Conservation (phyloP, 495 filamentous ascomycete species). For the Penicillium turbatum region DNA sequence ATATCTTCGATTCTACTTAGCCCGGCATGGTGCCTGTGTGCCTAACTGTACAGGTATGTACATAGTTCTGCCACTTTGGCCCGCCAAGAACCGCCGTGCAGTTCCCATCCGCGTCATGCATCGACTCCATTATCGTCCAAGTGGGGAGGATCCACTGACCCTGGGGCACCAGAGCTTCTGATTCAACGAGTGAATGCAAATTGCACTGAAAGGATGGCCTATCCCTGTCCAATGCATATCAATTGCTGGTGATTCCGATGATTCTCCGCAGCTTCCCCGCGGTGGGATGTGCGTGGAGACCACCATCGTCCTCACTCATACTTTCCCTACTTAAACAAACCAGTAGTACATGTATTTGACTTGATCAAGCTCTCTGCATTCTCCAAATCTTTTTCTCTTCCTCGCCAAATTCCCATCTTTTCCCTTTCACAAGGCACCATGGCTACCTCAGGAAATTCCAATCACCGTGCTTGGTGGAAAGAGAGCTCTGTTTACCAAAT, state of each 20-base stretch:
- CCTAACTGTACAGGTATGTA: no score
- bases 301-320: slow-evolving; percentile 7
- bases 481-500: slow-evolving; percentile 63
- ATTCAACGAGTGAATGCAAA: slow-evolving; percentile 3
- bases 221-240: slow-evolving; percentile 5
- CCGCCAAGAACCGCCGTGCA: not conserved
- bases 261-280: slow-evolving; percentile 30
- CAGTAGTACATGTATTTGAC: not conserved
- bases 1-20: no score
- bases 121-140: slow-evolving; percentile 1
- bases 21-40: no score
- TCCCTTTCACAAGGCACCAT: slow-evolving; percentile 12
- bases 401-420: not conserved
- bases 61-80: no score
- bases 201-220: slow-evolving; percentile 5
- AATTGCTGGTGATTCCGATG: slow-evolving; percentile 10
- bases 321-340: slow-evolving; percentile 4
- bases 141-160: slow-evolving; percentile 16
- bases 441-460: slow-evolving; percentile 27
- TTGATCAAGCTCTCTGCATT: no score
- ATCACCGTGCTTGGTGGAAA: slow-evolving; percentile 52
- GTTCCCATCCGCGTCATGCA: slow-evolving; percentile 3
- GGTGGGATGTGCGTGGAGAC: slow-evolving; percentile 15
- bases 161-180: not conserved
- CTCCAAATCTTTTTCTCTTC: not conserved